Evolutionary conservation across 116 monocot genomes (phyloP).

Genomic region (Papilionanthe hybrid): DNA sequence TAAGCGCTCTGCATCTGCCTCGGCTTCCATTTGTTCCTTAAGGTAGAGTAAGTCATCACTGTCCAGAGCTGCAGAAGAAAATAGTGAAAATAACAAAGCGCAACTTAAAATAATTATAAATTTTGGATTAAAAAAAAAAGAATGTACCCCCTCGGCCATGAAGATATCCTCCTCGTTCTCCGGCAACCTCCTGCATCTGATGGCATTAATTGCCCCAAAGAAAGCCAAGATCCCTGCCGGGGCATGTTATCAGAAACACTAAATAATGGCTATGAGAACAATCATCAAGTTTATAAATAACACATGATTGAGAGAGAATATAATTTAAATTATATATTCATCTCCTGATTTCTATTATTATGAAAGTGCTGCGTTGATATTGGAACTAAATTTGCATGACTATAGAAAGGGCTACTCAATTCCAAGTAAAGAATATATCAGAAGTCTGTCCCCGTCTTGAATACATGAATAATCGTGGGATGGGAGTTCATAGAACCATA

Average conservation of each 20-base stretch:
- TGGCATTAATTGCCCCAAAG: slow-evolving; percentile 56
- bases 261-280: background rate
- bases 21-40: slow-evolving; percentile 99
- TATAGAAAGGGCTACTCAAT: no score
- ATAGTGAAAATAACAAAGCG: background rate
- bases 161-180: slow-evolving; percentile 97
- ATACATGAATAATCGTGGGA: no score
- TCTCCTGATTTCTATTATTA: no score
- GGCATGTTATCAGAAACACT: slow-evolving; percentile 98
- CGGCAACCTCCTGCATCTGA: slow-evolving; percentile 99
- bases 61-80: slow-evolving; percentile 68
- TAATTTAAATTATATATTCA: no score
- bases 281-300: background rate
- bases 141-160: slow-evolving; percentile 91
- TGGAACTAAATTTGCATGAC: no score
- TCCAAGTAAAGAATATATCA: no score
- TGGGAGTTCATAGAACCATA: no score
- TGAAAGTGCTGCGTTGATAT: no score
- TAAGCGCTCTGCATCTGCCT: slow-evolving; percentile 97
- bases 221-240: slow-evolving; percentile 96
- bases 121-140: slow-evolving; percentile 7
- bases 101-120: background rate
- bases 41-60: slow-evolving; percentile 97
- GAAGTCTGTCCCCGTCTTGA: no score
- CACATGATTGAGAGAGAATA: no score